Conservation (phyloP, 371 early-diverging fungal species). For the Coemansia sp. region DNA sequence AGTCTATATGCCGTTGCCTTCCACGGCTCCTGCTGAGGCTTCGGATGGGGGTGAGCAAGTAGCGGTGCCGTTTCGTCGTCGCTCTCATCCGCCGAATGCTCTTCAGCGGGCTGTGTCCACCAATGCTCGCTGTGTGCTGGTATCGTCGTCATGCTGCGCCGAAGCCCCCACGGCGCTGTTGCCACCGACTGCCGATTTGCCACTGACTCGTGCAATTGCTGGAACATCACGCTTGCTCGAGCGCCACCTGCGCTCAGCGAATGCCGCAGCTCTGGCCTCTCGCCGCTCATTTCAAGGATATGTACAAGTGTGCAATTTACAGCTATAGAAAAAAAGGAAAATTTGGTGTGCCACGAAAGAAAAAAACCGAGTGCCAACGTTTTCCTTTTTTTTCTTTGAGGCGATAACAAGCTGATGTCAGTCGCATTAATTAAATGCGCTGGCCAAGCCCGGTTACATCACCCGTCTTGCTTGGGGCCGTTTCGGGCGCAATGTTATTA, state of each 20-base stretch:
- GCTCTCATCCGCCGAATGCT: background rate
- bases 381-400: no score
- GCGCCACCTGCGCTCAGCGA: constrained; percentile 14
- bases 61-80: background rate
- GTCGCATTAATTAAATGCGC: no score
- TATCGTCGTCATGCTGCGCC: constrained; percentile 12
- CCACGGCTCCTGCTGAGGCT: background rate
- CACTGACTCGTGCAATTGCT: constrained; percentile 34
- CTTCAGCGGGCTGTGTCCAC: background rate
- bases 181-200: background rate
- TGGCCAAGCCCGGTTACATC: no score
- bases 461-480: no score
- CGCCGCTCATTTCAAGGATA: background rate
- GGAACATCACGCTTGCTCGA: constrained; percentile 34
- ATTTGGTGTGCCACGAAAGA: background rate
- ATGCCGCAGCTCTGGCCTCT: background rate
- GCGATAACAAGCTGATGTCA: no score
- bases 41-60: background rate
- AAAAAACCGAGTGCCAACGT: background rate
- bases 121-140: background rate
- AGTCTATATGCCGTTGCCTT: background rate
- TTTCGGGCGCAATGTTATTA: no score
- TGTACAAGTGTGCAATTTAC: background rate
- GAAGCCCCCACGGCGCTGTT: constrained; percentile 1
- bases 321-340: background rate